phyloP scores from a whole-genome alignment of 2,329 filamentous ascomycete species.

The Diplodia seriata region DNA sequence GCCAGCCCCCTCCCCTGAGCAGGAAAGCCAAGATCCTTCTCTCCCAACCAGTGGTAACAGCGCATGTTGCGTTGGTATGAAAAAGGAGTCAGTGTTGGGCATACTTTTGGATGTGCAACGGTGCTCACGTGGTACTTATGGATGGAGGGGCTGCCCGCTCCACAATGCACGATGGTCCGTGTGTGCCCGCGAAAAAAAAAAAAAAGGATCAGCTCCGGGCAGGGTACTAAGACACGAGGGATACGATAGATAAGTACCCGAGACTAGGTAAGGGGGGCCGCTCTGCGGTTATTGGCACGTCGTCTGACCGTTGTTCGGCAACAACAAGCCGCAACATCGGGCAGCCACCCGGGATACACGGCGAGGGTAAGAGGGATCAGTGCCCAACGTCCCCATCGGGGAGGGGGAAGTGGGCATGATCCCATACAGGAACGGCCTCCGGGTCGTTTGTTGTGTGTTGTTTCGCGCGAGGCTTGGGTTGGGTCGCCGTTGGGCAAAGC shows the following conservation, averaged over 20 bases:
- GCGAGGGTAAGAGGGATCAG: neutral
- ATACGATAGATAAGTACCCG: conserved; percentile 9
- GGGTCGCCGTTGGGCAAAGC: neutral
- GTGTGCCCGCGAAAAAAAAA: neutral
- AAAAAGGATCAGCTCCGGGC: neutral
- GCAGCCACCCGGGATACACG: no score
- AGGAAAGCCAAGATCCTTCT: neutral
- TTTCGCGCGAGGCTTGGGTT: neutral
- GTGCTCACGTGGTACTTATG: conserved; percentile 8
- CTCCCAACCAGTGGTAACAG: neutral
- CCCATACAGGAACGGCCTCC: no score
- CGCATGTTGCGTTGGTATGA: neutral
- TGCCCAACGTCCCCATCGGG: neutral
- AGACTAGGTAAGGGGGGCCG: neutral
- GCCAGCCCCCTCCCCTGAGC: neutral
- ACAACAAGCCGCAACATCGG: neutral
- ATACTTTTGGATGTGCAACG: neutral
- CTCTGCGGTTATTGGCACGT: neutral
- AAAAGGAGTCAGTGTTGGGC: neutral
- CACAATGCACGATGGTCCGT: conserved; percentile 1
- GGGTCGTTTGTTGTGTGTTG: neutral
- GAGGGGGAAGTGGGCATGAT: neutral
- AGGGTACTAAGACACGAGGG: neutral
- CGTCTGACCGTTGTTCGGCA: neutral
- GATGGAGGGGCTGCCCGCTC: neutral